Base-by-base conservation (phyloP, 176 grass and related monocot genomes). In the Oropetium thomaeum region DNA sequence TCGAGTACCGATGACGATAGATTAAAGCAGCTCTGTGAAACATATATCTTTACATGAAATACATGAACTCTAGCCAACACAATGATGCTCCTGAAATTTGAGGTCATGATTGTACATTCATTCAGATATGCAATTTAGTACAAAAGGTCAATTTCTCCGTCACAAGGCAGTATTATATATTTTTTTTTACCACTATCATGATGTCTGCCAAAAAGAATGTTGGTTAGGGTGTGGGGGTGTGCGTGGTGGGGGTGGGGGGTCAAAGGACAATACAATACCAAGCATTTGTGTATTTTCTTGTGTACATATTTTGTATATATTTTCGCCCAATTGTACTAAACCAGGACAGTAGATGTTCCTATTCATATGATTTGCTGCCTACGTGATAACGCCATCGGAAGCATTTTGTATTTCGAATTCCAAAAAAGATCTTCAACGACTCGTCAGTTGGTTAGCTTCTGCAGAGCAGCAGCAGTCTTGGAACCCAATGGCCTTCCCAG, bases 401-500 rank as follows among this genome's bases (percentile, higher is more conserved):
- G 65, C 2, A 20, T 80, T 22, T 45, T 15, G 9, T 75, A 33
- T 29, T 38, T 17, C 9, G 37, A 29, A 26, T 38, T 32, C 58
- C 10, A 2, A 0, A 43, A 75, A 26, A 64, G 17, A 69, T 51
- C 28, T 82, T 77, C 4, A 54, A 48, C 54, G 41, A 41, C 49
- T 89, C 7, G 10, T 53, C 48, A 75, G 25, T 45, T 17, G 2
- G 83, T 79, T 33, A 87, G 49, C 76, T 78, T 92, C 63, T 66
- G 62, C 57, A 98, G 34, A 65, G 96, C 96, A n/a, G 82, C 63
- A 5, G 91, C 79, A 15, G 89, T 83, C 77, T 83, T 94, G 1
- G 96, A 98, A 23, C 96, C 89, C 28, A 92, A 83, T 5, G 71
- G 84, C 15, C 96, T 81, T 5, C 89, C 84, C 64, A 98, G 37